Base-by-base conservation (phyloP, 176 grass and related monocot species). In the Ensete glaucum region DNA sequence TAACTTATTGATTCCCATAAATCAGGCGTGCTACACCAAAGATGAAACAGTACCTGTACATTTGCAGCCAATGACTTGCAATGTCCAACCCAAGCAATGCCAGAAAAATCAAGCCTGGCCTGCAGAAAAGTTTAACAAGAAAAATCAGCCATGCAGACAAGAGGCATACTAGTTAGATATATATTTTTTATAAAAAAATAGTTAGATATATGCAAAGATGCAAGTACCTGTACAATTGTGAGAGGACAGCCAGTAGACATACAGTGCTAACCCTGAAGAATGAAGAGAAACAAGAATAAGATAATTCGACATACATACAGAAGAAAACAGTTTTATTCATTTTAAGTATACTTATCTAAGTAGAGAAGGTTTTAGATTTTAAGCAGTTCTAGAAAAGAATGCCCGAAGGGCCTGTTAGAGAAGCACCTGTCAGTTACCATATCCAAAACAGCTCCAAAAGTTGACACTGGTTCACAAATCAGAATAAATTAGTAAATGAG, bases 361-460 rank as follows among this genome's bases (percentile, higher is more conserved):
- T 55, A 53, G 3, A 70, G 2, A 24, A 25, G 3, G 52, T 62
- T 48, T 72, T 2, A 62, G 34, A 56, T 70, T 56, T 11, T 24
- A 13, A 62, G 4, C 13, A 70, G 69, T 53, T 15, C 64, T 67
- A 11, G 59, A 48, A 56, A 79, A 43, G 34, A 43, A 66, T 50
- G 53, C 23, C 16, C 52, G 62, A 68, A 62, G 19, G 12, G 50
- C 76, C 69, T 54, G 50, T 84, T 77, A 16, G 57, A 79, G 59
- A 68, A 76, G 64, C 80, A 98, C 90, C 90, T 98, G 83, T 98
- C 94, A 55, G 94, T 98, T 76, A 98, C 94, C 94, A 98, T 98
- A 77, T 98, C 94, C 80, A 98, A 85, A 64, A 98, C 94, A 89
- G 94, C 94, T 84, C 94, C 88, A 79, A 98, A 98, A 77, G 94